Evolutionary conservation across 495 filamentous ascomycete species (phyloP), one percentile per base, ranked within the genome.

Genomic region (Extremus antarcticus): DNA sequence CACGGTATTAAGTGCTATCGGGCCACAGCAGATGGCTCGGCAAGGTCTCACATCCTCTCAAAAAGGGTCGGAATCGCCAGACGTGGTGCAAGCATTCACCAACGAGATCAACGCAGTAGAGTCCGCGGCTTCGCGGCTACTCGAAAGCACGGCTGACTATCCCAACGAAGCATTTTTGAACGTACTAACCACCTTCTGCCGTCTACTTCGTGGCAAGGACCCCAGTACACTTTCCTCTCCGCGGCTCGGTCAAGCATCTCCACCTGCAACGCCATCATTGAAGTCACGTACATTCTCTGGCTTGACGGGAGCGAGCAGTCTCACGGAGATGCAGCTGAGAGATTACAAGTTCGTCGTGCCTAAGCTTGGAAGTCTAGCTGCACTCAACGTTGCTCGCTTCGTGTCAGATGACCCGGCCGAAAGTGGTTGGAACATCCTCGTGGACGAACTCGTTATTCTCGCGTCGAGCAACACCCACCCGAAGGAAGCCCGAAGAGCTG

Each of bases 121-220:
- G 64, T 78, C 82, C n/a, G 94, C 91, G 2, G 87, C 89, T 1
- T 79, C 80, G 2, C 83, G 91, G 55, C 74, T 98, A 55, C 84
- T 96, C 55, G 91, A 97, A 68, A 90, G 86, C 58, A 95, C 89
- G 0, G 74, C 80, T 46, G 90, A 95, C 59, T 94, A 90, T 58
- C 87, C 90, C 0, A 86, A 88, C 63, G 71, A 77, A 24, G 74
- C 89, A 0, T 97, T 96, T 55, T 71, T 83, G n/a, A 79, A 85
- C 47, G 77, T 96, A 4, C 73, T 96, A 3, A 70, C 72, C 40
- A 85, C 90, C 0, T 75, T 95, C 2, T 87, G 88, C 65, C 55
- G 54, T 16, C 54, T 77, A 16, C 58, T 76, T 1, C 60, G 77
- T 41, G 73, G 71, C 11, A 67, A 69, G 35, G 35, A 38, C 11